Conservation (phyloP, 768 basidiomycete species). For the Kwoniella europaea region DNA sequence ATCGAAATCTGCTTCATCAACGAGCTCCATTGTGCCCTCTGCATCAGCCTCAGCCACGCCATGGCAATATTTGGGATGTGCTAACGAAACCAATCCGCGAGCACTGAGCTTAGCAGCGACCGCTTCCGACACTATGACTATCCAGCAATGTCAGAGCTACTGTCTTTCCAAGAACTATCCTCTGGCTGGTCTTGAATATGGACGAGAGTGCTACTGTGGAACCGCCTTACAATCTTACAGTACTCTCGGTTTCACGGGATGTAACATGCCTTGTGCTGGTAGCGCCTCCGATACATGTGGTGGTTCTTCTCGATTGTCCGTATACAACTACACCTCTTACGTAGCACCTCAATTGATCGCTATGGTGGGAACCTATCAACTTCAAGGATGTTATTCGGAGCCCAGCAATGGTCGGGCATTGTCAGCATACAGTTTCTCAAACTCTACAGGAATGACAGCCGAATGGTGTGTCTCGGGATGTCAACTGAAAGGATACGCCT, state of each 20-base stretch:
- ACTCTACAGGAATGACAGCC: constrained; percentile 22
- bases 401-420: constrained; percentile 5
- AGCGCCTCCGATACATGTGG: constrained; percentile 30
- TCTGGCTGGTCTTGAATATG: constrained; percentile 30
- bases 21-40: constrained; percentile 1
- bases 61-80: constrained; percentile 30
- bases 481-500: constrained; percentile 64
- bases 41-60: constrained; percentile 13
- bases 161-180: constrained; percentile 32
- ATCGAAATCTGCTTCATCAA: constrained; percentile 11
- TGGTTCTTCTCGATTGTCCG: constrained; percentile 27
- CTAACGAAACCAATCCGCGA: constrained; percentile 36
- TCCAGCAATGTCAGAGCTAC: constrained; percentile 27
- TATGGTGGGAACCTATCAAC: constrained; percentile 26
- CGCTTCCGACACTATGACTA: constrained; percentile 32
- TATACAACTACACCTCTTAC: constrained; percentile 33
- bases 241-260: constrained; percentile 24
- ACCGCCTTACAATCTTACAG: constrained; percentile 29
- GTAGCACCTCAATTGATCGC: constrained; percentile 14
- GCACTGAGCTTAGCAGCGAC: constrained; percentile 38
- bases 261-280: constrained; percentile 33
- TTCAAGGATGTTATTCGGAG: constrained; percentile 23
- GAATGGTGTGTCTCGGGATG: constrained; percentile 71
- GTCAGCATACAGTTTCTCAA: constrained; percentile 12
- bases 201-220: constrained; percentile 45